phyloP scores from a whole-genome alignment of 345 rosid species.

The Hirschfeldia incana region DNA sequence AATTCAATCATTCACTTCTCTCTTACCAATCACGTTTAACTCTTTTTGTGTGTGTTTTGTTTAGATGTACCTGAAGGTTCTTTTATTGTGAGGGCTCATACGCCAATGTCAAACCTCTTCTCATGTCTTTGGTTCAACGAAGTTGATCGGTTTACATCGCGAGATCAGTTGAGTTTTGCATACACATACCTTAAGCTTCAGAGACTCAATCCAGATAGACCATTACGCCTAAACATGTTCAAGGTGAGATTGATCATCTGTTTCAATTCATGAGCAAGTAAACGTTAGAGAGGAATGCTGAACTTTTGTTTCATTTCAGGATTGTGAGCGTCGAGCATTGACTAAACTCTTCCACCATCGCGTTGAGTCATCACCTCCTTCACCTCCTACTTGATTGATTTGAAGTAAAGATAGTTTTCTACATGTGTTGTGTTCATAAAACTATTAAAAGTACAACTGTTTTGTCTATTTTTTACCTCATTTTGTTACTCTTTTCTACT shows the following conservation, averaged over 20 bases:
- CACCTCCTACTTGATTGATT: conserved; percentile 42
- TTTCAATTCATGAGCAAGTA: neutral
- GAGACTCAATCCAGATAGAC: conserved; percentile 70
- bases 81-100: conserved; percentile 82
- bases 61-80: conserved; percentile 99
- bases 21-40: neutral
- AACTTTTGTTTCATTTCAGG: conserved; percentile 50
- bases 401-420: conserved; percentile 35
- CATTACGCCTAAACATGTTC: conserved; percentile 77
- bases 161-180: conserved; percentile 94
- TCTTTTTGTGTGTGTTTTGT: conserved; percentile 1
- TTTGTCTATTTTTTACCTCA: neutral
- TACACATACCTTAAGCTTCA: conserved; percentile 81
- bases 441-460: neutral
- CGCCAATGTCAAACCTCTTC: conserved; percentile 93
- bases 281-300: neutral
- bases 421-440: conserved; percentile 1
- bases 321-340: conserved; percentile 78
- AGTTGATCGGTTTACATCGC: conserved; percentile 86
- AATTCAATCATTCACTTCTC: conserved; percentile 10
- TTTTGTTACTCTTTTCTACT: neutral
- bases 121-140: conserved; percentile 95
- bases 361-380: conserved; percentile 35
- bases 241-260: conserved; percentile 50
- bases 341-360: conserved; percentile 71